Evolutionary conservation across 2,329 filamentous ascomycete species (phyloP).

Genomic region (Pseudocercospora pini-densiflorae): DNA sequence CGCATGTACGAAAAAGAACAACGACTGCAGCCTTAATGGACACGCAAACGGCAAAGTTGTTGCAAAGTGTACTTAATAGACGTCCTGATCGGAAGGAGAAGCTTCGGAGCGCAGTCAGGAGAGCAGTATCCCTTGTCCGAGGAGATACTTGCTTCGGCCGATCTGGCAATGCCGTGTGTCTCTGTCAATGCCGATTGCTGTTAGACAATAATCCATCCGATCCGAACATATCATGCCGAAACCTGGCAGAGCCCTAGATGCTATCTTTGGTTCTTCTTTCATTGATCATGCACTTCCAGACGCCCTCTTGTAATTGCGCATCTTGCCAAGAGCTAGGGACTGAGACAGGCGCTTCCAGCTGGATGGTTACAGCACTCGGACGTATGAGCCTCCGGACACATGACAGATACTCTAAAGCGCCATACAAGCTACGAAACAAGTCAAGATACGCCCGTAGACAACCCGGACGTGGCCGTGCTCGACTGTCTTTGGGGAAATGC

Average conservation of each 20-base stretch:
- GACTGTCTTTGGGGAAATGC: neutral
- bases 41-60: neutral
- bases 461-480: neutral
- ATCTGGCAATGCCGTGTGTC: too few species aligned
- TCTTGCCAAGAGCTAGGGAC: neutral
- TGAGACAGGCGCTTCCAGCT: slow-evolving; percentile 1
- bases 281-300: too few species aligned
- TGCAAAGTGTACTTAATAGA: neutral
- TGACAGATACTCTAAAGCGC: neutral
- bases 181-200: too few species aligned
- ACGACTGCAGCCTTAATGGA: neutral
- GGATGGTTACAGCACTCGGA: neutral
- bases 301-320: neutral
- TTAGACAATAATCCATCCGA: too few species aligned
- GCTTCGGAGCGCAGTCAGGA: neutral
- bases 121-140: neutral
- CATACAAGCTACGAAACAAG: neutral
- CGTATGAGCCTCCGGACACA: neutral
- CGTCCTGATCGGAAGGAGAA: neutral
- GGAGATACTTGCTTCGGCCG: too few species aligned
- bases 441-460: neutral
- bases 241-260: too few species aligned
- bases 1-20: neutral
- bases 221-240: too few species aligned
- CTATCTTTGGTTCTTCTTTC: too few species aligned